A percentile compares a stretch with the other conserved stretches of the same genome.
Evolutionary conservation across 805 yeast species (phyloP).

Genomic region (Komagataella pseudopastoris): DNA sequence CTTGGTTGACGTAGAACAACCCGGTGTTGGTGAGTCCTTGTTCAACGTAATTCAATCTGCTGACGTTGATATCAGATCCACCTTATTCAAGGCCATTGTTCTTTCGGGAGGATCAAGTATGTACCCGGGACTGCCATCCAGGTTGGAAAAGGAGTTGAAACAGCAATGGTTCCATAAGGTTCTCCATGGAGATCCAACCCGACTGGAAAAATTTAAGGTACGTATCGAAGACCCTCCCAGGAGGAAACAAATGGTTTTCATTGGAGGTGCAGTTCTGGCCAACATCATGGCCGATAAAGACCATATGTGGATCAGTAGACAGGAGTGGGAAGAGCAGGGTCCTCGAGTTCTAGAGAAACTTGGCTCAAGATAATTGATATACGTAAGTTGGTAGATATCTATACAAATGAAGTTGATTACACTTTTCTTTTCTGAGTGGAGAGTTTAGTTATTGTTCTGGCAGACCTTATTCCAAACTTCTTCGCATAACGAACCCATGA

Average conservation of each 20-base stretch:
- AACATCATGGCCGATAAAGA: slow-evolving; percentile 97
- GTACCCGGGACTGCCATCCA: slow-evolving; percentile 96
- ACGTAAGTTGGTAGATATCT: not conserved
- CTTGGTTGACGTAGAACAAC: slow-evolving; percentile 90
- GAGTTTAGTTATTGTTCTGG: slow-evolving; percentile 16
- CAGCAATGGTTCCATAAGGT: slow-evolving; percentile 92
- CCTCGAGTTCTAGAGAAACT: slow-evolving; percentile 72
- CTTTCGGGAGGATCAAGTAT: slow-evolving; percentile 95
- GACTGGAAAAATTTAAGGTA: slow-evolving; percentile 86
- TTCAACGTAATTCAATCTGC: slow-evolving; percentile 92
- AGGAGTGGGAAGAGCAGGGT: slow-evolving; percentile 98
- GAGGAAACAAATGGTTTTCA: slow-evolving; percentile 96
- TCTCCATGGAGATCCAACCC: slow-evolving; percentile 71
- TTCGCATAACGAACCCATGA: slow-evolving; percentile 30
- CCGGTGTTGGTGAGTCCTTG: slow-evolving; percentile 88
- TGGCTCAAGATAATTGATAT: slow-evolving; percentile 62
- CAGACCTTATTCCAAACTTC: slow-evolving; percentile 46
- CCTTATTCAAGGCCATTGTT: slow-evolving; percentile 84
- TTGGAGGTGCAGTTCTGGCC: slow-evolving; percentile 97
- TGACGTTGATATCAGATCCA: slow-evolving; percentile 83
- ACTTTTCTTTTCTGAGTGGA: not conserved
- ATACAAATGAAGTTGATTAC: slow-evolving; percentile 1
- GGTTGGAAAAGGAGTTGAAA: slow-evolving; percentile 90
- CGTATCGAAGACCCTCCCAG: slow-evolving; percentile 98
- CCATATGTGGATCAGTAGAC: slow-evolving; percentile 93